A percentile compares a stretch with the other conserved stretches of the same genome.
phyloP scores from a whole-genome alignment of 495 filamentous ascomycete genomes.

The Zalerion maritima region DNA sequence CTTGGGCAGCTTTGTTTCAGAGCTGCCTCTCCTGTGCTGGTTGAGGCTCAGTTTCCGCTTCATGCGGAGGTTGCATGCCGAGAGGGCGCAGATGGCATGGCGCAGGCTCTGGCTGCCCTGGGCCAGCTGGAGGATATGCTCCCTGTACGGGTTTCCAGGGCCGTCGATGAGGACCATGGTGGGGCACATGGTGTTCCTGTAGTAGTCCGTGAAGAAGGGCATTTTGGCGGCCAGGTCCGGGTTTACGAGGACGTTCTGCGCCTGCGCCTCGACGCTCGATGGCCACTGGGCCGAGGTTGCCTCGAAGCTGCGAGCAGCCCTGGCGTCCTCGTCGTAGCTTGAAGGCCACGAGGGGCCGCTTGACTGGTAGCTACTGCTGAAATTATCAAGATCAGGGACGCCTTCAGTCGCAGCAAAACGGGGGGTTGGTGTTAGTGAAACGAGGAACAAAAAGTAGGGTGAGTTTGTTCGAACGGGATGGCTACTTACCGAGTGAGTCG shows the following conservation, averaged over 20 bases:
- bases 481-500: conserved; percentile 29
- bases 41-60: conserved; percentile 39
- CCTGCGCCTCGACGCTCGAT: conserved; percentile 13
- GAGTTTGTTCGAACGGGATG: conserved; percentile 3
- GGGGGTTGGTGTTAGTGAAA: conserved; percentile 14
- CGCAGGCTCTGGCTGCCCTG: conserved; percentile 67
- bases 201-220: conserved; percentile 56
- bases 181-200: conserved; percentile 80
- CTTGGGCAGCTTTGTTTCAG: conserved; percentile 17
- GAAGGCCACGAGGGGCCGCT: conserved; percentile 27
- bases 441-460: conserved; percentile 7
- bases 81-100: conserved; percentile 81
- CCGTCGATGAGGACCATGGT: conserved; percentile 85
- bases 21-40: conserved; percentile 26
- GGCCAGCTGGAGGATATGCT: conserved; percentile 68
- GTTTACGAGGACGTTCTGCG: conserved; percentile 24
- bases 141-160: conserved; percentile 69
- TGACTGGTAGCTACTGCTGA: conserved; percentile 29
- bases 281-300: conserved; percentile 10
- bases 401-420: conserved; percentile 12
- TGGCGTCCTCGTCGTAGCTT: conserved; percentile 25
- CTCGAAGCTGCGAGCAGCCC: conserved; percentile 16
- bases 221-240: conserved; percentile 40
- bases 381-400: conserved; percentile 30
- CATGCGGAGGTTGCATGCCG: conserved; percentile 68